Percentiles rank a stretch among this genome's conserved stretches.
Conservation (phyloP, 257 asterid species). For the Nicotiana undulata region DNA sequence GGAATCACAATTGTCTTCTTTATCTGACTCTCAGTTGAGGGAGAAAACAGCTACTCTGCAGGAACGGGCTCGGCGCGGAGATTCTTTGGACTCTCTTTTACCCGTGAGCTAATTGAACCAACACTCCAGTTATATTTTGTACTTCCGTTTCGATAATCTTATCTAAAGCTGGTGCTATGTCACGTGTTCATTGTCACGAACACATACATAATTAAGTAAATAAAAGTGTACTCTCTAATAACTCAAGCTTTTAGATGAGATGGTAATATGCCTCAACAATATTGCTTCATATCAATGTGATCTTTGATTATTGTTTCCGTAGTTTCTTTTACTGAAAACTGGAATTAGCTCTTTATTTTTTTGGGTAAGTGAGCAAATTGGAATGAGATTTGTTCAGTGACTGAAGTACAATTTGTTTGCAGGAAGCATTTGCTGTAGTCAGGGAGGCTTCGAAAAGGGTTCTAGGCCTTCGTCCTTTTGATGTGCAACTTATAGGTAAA, state of each 20-base stretch:
- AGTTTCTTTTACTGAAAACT: background rate
- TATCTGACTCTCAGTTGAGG: conserved; percentile 71
- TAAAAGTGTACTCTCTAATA: no score
- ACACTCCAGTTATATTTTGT: background rate
- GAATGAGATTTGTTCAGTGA: background rate
- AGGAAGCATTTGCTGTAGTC: conserved; percentile 94
- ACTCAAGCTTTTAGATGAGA: no score
- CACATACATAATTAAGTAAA: background rate
- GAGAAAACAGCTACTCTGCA: conserved; percentile 69
- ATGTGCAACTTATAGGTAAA: conserved; percentile 86
- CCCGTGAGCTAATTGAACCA: conserved; percentile 48
- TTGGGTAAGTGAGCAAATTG: background rate
- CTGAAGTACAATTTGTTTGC: conserved; percentile 21
- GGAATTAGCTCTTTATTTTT: background rate
- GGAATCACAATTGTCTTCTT: conserved; percentile 67
- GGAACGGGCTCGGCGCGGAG: conserved; percentile 52
- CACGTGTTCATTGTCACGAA: background rate
- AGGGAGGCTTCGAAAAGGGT: conserved; percentile 97
- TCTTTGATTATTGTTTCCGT: background rate
- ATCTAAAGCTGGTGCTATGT: background rate
- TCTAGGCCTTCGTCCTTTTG: conserved; percentile 96
- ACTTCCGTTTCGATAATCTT: background rate
- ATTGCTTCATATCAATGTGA: background rate
- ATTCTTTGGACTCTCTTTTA: conserved; percentile 73
- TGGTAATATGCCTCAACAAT: no score